Evolutionary conservation across 257 asterid genomes (phyloP).

Genomic region (Osmanthus fragrans): DNA sequence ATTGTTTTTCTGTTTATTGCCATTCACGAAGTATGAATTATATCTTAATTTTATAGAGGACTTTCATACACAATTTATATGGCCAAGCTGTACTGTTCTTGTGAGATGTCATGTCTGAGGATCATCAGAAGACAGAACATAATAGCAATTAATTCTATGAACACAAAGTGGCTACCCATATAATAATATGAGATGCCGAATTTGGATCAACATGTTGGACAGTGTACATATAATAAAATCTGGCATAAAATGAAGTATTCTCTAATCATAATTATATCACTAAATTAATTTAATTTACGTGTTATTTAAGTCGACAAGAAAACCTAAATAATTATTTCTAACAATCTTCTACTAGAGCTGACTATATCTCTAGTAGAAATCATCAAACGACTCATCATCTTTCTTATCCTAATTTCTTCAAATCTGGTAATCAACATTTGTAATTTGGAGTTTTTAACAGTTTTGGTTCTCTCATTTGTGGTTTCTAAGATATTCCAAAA

Average conservation of each 20-base stretch:
- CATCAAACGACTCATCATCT: no score
- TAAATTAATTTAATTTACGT: slow-evolving; percentile 4
- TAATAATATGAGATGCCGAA: slow-evolving; percentile 12
- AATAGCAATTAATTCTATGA: neutral
- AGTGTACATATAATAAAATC: slow-evolving; percentile 2
- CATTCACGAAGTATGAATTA: no score
- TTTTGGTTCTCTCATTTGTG: no score
- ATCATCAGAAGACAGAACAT: neutral
- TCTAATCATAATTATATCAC: neutral
- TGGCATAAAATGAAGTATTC: neutral
- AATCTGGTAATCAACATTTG: no score
- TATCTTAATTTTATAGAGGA: neutral
- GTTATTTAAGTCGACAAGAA: slow-evolving; percentile 30
- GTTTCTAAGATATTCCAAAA: no score
- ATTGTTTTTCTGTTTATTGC: no score
- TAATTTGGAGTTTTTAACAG: no score
- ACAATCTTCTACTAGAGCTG: neutral
- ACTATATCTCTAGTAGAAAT: no score
- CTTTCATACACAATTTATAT: neutral
- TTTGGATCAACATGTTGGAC: slow-evolving; percentile 1
- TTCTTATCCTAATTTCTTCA: no score
- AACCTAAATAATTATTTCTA: slow-evolving; percentile 25
- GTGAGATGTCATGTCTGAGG: neutral
- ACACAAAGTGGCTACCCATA: neutral
- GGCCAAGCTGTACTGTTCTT: neutral